Conservation (phyloP, 257 asterid species). For the Sherardia arvensis region DNA sequence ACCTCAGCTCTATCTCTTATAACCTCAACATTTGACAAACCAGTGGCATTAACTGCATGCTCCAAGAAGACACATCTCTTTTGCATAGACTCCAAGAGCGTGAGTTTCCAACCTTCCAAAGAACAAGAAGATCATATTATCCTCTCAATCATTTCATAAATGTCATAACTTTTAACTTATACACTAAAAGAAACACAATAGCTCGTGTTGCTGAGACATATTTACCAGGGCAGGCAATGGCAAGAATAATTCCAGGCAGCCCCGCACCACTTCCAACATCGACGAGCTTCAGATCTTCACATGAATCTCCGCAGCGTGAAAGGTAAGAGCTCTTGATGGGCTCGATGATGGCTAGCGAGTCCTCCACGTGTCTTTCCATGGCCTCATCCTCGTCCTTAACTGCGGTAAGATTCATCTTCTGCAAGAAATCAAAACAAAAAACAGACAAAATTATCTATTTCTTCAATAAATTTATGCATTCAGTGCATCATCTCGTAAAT, state of each 20-base stretch:
- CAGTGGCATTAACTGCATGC: slow-evolving; percentile 44
- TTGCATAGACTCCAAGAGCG: slow-evolving; percentile 73
- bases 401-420: slow-evolving; percentile 92
- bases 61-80: slow-evolving; percentile 87
- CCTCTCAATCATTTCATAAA: neutral
- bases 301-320: slow-evolving; percentile 44
- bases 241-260: slow-evolving; percentile 83
- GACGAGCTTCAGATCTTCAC: slow-evolving; percentile 51
- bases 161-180: neutral
- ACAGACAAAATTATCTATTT: neutral
- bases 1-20: slow-evolving; percentile 87
- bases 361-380: slow-evolving; percentile 90
- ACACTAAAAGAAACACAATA: neutral
- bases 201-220: neutral
- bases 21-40: slow-evolving; percentile 67
- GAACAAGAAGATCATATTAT: neutral
- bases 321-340: slow-evolving; percentile 51
- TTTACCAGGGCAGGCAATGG: slow-evolving; percentile 85
- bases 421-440: slow-evolving; percentile 3
- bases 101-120: slow-evolving; percentile 71
- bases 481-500: neutral
- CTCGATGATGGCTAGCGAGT: slow-evolving; percentile 62
- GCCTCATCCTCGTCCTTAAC: slow-evolving; percentile 68
- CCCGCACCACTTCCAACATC: slow-evolving; percentile 98
- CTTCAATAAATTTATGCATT: neutral